These are phyloP conservation scores for Taphrina populina DNA, from an alignment of 1,139 yeast genomes.

Conservation along the genomic window DNA sequence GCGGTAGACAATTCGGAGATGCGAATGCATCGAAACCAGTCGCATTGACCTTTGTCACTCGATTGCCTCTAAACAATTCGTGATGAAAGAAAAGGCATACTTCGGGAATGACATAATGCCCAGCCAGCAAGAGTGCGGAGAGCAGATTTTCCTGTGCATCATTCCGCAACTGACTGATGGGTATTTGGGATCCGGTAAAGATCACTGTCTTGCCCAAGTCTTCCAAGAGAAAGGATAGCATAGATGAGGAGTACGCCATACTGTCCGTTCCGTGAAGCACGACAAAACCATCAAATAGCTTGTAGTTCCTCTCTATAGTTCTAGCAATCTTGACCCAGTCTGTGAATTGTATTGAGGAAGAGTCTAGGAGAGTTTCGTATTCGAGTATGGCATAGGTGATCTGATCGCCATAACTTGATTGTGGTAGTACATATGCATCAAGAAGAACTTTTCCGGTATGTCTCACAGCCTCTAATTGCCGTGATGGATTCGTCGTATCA, in stretches of 20 bases:
- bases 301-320: conserved; percentile 27
- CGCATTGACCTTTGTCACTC: conserved; percentile 32
- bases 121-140: conserved; percentile 22
- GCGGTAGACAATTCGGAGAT: conserved; percentile 29
- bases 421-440: conserved; percentile 10
- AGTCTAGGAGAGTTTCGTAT: conserved; percentile 27
- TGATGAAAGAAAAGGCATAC: conserved; percentile 34
- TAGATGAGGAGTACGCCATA: conserved; percentile 32
- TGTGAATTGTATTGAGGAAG: conserved; percentile 22
- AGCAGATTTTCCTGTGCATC: conserved; percentile 32
- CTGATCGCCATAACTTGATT: conserved; percentile 9
- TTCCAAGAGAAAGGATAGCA: conserved; percentile 31
- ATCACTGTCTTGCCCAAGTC: conserved; percentile 33
- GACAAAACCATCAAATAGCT: conserved; percentile 31
- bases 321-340: conserved; percentile 32
- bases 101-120: conserved; percentile 32
- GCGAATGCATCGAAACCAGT: conserved; percentile 33
- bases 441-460: conserved; percentile 15
- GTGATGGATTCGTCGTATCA: conserved; percentile 1
- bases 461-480: conserved; percentile 10
- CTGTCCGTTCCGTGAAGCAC: conserved; percentile 32
- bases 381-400: conserved; percentile 27
- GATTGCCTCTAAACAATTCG: conserved; percentile 31
- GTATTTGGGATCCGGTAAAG: conserved; percentile 32
- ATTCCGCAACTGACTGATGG: conserved; percentile 27